Percentiles rank a stretch among this genome's conserved stretches.
These are phyloP conservation scores for Auricularia sp. DNA, from an alignment of 768 basidiomycete species.

Conservation along the genomic window DNA sequence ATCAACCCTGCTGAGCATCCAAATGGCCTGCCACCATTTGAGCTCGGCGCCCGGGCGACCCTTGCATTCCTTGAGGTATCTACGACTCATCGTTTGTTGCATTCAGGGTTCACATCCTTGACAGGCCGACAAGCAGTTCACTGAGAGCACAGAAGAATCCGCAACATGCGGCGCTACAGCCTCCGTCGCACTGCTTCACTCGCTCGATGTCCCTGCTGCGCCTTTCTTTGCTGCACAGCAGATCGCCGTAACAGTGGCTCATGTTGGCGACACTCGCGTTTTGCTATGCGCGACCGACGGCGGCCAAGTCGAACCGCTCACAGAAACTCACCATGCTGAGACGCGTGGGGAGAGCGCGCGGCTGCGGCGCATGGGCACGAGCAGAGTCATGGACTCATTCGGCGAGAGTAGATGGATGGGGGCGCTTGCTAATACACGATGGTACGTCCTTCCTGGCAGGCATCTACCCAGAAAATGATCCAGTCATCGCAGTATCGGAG, in stretches of 20 bases:
- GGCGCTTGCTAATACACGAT: conserved; percentile 82
- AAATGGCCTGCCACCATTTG: conserved; percentile 36
- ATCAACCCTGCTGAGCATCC: conserved; percentile 18
- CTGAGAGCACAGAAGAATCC: conserved; percentile 56
- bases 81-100: conserved; percentile 5
- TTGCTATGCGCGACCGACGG: conserved; percentile 65
- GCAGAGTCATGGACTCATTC: conserved; percentile 86
- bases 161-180: conserved; percentile 83
- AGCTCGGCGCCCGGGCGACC: conserved; percentile 79
- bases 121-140: conserved; percentile 49
- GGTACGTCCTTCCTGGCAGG: conserved; percentile 34
- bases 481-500: conserved; percentile 54
- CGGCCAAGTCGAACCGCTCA: conserved; percentile 75
- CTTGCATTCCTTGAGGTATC: conserved; percentile 78
- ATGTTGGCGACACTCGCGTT: conserved; percentile 89
- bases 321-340: conserved; percentile 94
- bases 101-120: not conserved
- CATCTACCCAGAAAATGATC: conserved; percentile 1
- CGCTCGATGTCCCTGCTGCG: conserved; percentile 64
- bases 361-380: conserved; percentile 77
- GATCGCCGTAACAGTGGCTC: conserved; percentile 79
- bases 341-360: conserved; percentile 75
- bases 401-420: conserved; percentile 98
- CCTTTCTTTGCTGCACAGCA: conserved; percentile 77
- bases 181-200: conserved; percentile 84